Conservation (phyloP, 257 asterid genomes). For the Avicennia marina region DNA sequence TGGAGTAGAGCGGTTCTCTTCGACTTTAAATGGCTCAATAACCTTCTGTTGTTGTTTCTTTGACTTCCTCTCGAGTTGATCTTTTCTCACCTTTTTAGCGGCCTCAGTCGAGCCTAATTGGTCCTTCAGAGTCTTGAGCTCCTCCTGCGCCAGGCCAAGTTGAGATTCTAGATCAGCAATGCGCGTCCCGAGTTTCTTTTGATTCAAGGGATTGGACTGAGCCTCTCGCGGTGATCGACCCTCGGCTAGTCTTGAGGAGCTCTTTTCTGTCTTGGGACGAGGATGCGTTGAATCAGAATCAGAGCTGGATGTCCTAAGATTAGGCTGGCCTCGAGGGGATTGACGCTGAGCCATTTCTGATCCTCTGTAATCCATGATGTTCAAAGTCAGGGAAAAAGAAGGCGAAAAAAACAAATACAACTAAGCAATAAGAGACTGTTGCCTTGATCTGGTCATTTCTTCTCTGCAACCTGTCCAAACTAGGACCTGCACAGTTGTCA, state of each 20-base stretch:
- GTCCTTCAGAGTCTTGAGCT: constrained; percentile 63
- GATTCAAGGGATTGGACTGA: constrained; percentile 46
- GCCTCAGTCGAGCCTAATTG: constrained; percentile 65
- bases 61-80: constrained; percentile 52
- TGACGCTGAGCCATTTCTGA: constrained; percentile 67
- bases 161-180: constrained; percentile 88
- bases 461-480: neutral
- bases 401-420: neutral
- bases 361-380: constrained; percentile 28
- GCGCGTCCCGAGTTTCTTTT: constrained; percentile 77
- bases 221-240: constrained; percentile 57
- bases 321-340: constrained; percentile 52
- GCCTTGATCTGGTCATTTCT: constrained; percentile 31
- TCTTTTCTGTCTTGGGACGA: constrained; percentile 48
- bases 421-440: neutral
- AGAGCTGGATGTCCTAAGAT: constrained; percentile 59
- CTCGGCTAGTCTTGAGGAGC: constrained; percentile 46
- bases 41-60: constrained; percentile 36
- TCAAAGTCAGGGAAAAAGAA: neutral
- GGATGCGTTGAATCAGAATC: constrained; percentile 57
- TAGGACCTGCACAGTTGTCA: constrained; percentile 12
- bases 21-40: constrained; percentile 17
- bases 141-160: constrained; percentile 85
- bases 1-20: constrained; percentile 31
- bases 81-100: constrained; percentile 63